Percentiles rank a stretch among this genome's conserved stretches.
These are phyloP conservation scores for Candida sanyiensis DNA, from an alignment of 805 yeast species.

Conservation along the genomic window DNA sequence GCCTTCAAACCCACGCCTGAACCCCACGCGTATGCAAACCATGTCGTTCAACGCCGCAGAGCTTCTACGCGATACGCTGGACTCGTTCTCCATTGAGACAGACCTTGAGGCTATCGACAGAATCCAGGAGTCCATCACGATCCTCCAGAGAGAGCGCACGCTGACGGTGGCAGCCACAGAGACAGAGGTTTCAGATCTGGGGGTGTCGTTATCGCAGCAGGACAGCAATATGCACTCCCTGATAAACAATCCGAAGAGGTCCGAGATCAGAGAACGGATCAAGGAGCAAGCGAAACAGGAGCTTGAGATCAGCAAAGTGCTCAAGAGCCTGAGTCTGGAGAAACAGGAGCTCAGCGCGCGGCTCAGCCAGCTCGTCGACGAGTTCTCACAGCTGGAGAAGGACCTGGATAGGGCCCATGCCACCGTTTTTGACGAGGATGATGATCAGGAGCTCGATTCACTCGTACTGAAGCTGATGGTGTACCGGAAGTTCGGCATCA, in stretches of 20 bases:
- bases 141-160: conserved; percentile 29
- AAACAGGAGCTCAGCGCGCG: conserved; percentile 35
- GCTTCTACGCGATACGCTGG: conserved; percentile 37
- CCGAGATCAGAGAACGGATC: conserved; percentile 28
- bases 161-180: conserved; percentile 22
- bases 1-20: background rate
- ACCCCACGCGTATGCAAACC: background rate
- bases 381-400: conserved; percentile 31
- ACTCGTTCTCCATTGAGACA: conserved; percentile 46
- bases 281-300: conserved; percentile 39
- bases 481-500: conserved; percentile 55
- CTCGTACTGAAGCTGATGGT: conserved; percentile 50
- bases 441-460: conserved; percentile 34
- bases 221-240: conserved; percentile 20
- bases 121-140: conserved; percentile 34
- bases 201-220: conserved; percentile 16
- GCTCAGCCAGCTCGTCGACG: conserved; percentile 33
- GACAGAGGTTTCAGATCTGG: conserved; percentile 17
- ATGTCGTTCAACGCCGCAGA: conserved; percentile 15
- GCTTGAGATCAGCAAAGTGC: conserved; percentile 44
- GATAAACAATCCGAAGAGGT: conserved; percentile 26
- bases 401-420: conserved; percentile 15
- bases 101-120: conserved; percentile 43
- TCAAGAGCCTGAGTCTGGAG: conserved; percentile 43
- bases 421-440: conserved; percentile 27